Base-by-base conservation (phyloP, 352 stramenopile species). In the Phytophthora pinifolia region DNA sequence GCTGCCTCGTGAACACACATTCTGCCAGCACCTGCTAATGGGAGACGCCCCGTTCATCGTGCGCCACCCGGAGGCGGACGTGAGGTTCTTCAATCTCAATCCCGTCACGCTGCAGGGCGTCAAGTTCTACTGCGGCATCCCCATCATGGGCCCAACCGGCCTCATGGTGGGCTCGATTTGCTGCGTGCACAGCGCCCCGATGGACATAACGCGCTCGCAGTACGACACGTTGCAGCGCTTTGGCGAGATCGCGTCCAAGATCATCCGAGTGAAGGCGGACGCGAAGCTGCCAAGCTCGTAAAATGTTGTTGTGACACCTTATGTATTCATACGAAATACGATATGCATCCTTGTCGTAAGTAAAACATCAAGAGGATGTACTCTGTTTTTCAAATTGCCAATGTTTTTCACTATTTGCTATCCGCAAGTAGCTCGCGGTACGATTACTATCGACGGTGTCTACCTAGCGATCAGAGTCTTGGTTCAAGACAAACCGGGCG, bases 1-100 rank as follows among this genome's bases (percentile, higher is more conserved):
- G 5, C 35, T 79, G 42, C 63, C 69, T 43, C 75, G 79, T 17
- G 68, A 84, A 45, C 66, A 87, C 35, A 73, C 74, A 2, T 82
- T 89, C 39, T 89, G 79, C 48, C 65, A 79, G 39, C 79, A 89
- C 42, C 62, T 76, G 30, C 60, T 89, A 38, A 87, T 89, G 76
- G 74, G 69, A 13, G 27, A 74, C 30, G 72, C 81, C 7, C 79
- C 79, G 2, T 74, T 71, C 44, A 69, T 65, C 46, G 54, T 70
- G 32, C 46, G 50, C 12, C 60, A 59, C 33, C 46, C 59, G 6
- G 56, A 59, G 54, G 65, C 66, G 20, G 66, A 62, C 46, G 63
- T 86, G 47, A 76, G 76, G 9, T 89, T 89, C 32, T 73, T 65
- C 55, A 76, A 86, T 53, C 41, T 74, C 17, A 72, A 76, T 15